Evolutionary conservation across 1,284 basidiomycete species (phyloP), one percentile per base, ranked within the genome.

Genomic region (Salmacisia buchloeana): DNA sequence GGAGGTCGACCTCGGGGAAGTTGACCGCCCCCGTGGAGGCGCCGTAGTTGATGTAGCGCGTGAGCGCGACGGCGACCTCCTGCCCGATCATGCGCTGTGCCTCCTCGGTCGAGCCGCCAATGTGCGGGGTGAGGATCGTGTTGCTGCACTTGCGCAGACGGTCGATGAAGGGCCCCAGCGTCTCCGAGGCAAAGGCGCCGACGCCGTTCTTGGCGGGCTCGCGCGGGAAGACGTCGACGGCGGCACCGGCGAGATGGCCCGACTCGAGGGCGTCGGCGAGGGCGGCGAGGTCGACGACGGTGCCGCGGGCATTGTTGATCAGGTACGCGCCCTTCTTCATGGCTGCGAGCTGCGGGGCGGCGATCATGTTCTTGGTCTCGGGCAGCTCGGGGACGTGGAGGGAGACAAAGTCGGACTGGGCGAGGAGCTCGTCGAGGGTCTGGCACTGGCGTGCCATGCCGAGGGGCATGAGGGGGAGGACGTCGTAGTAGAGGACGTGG

Each of bases 51-150:
- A 98, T 87, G 83, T 97, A 99, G 65, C 93, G 88, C 36, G 86
- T 85, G 60, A 98, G 83, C 2, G 93, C 88, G 45, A 85, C 85
- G 13, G 91, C 87, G 46, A 99, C 96, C 82, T 99, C 96, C 69
- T 91, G 88, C 34, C 96, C 96, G 71, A 99, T 98, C 86, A 94
- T 92, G 58, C 88, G 86, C 82, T 99, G 96, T 2, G 96, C 96
- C 82, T 99, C 96, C 81, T 98, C 96, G 12, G 96, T 99, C 45
- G 92, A 97, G 49, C 96, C 96, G 66, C 96, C 96, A 73, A 99
- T 97, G 80, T 99, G 96, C 21, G 96, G 96, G 0, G 77, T 78
- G 46, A 79, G 61, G 63, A 79, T 73, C 23, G 76, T 71, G 67
- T 79, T 79, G 60, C 60, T 59, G 60, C 69, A 71, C 63, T 60